Conservation (phyloP, 2,329 filamentous ascomycete species). For the Monosporascus sp. region DNA sequence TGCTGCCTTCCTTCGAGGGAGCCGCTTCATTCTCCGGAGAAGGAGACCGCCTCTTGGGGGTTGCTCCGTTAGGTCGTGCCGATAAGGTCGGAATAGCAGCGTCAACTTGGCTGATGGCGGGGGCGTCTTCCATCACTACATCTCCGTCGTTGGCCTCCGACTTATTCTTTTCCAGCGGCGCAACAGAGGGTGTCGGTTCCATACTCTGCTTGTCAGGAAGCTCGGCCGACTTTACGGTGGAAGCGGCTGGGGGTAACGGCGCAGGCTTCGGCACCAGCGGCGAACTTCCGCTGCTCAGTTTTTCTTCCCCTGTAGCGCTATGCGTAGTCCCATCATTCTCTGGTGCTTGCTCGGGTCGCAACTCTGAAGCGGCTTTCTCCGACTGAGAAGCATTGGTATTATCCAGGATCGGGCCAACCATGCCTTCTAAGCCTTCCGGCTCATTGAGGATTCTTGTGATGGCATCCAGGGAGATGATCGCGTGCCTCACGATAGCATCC, state of each 20-base stretch:
- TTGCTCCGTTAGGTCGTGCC: conserved; percentile 6
- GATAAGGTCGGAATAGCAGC: conserved; percentile 12
- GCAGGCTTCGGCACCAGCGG: background rate
- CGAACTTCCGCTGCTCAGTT: too few relatives aligned
- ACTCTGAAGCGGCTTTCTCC: conserved; percentile 11
- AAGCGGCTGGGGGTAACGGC: background rate
- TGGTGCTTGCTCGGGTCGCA: conserved; percentile 15
- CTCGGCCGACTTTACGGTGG: background rate
- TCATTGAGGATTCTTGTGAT: conserved; percentile 43
- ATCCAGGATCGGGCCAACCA: conserved; percentile 38
- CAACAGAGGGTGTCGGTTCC: conserved; percentile 11
- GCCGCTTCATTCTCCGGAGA: conserved; percentile 23
- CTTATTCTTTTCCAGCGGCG: conserved; percentile 10
- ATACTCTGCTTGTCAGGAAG: conserved; percentile 20
- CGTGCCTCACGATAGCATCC: conserved; percentile 41
- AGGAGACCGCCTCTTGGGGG: conserved; percentile 12
- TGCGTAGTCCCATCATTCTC: conserved; percentile 1
- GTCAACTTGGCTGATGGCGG: conserved; percentile 14
- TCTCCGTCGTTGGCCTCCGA: conserved; percentile 23
- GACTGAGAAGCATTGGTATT: conserved; percentile 19
- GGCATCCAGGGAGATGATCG: conserved; percentile 43
- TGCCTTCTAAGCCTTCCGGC: conserved; percentile 35
- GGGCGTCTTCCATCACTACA: conserved; percentile 32
- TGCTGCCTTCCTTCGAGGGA: conserved; percentile 20
- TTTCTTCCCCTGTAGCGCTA: background rate